These are phyloP conservation scores for Coemansia sp. DNA, from an alignment of 192 early-diverging fungal genomes.

Conservation along the genomic window DNA sequence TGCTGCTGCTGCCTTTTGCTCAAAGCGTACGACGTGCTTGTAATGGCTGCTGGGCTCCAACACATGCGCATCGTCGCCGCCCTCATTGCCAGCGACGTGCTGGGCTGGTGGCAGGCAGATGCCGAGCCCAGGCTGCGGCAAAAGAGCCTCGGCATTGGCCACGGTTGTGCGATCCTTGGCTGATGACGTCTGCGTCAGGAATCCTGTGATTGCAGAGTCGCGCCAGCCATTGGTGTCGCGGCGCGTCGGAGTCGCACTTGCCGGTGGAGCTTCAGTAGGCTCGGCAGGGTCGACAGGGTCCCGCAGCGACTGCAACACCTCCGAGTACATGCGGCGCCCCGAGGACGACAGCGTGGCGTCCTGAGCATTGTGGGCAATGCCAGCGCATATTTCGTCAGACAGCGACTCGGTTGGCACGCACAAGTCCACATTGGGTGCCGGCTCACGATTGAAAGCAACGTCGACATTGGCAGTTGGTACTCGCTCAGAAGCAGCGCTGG, in stretches of 20 bases:
- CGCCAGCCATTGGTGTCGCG: constrained; percentile 32
- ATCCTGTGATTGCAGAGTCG: constrained; percentile 45
- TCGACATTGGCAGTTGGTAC: neutral
- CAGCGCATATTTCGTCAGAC: constrained; percentile 28
- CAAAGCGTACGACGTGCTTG: constrained; percentile 25
- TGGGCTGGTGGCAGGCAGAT: constrained; percentile 2
- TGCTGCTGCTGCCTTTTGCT: neutral
- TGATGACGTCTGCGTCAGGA: constrained; percentile 35
- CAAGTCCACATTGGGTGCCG: constrained; percentile 26
- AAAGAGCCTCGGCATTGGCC: constrained; percentile 5
- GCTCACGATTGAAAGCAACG: neutral
- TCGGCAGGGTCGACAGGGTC: neutral
- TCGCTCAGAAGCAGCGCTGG: neutral
- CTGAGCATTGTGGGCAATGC: constrained; percentile 29
- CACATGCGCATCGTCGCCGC: constrained; percentile 14
- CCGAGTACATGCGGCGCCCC: constrained; percentile 40
- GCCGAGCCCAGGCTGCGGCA: neutral
- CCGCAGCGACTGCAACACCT: constrained; percentile 31
- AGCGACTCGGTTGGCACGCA: constrained; percentile 22
- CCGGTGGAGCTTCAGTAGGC: neutral
- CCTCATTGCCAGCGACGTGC: neutral
- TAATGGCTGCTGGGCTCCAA: neutral
- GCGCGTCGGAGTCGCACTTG: neutral
- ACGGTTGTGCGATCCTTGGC: constrained; percentile 14
- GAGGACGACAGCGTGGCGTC: constrained; percentile 33